Evolutionary conservation across 1,284 basidiomycete species (phyloP), one percentile per base, ranked within the genome.

Genomic region (Phellopilus nigrolimitatus): DNA sequence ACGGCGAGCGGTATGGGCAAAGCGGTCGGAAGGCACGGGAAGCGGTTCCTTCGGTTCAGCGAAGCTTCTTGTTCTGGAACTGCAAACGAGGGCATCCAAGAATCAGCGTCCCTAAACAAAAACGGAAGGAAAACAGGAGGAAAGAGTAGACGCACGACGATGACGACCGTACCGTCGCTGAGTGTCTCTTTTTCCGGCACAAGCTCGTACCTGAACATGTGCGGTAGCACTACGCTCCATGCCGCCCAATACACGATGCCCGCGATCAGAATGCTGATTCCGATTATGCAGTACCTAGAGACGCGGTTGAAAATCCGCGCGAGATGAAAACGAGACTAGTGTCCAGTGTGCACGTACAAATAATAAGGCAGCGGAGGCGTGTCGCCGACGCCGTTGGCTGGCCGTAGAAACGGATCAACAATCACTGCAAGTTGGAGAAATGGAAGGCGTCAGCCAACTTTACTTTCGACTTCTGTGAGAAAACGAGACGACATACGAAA

Each of bases 351-450:
- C 73, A 21, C n/a, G n/a, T 52, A 80, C 69, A 82, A 59, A 58
- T 80, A 82, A 56, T 81, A 81, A 2, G 80, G 77, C 33, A 82
- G 60, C 4, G 78, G 79, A 3, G 78, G 79, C 0, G 78, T 79
- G 56, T 82, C 78, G 4, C 80, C 80, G 1, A 77, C 68, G 3
- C 71, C 70, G 54, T 77, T 75, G 0, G 73, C 64, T 3, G 82
- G 80, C 17, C 61, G 73, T 3, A 84, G 52, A 68, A 78, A 84
- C 0, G 80, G 80, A 1, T 72, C 72, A 21, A 82, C 59, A 4
- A 82, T 64, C 36, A 82, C 78, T 80, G 40, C 5, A 33, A 33
- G n/a, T 6, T 12, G 31, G 10, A 9, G 31, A 33, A 33, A 2
- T 12, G 6, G 31, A 33, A 33, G 31, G n/a, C 6, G 3, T 13